Percentiles rank a stretch among this genome's conserved stretches.
Evolutionary conservation across 1,284 basidiomycete genomes (phyloP).

Genomic region (Irpex sp.): DNA sequence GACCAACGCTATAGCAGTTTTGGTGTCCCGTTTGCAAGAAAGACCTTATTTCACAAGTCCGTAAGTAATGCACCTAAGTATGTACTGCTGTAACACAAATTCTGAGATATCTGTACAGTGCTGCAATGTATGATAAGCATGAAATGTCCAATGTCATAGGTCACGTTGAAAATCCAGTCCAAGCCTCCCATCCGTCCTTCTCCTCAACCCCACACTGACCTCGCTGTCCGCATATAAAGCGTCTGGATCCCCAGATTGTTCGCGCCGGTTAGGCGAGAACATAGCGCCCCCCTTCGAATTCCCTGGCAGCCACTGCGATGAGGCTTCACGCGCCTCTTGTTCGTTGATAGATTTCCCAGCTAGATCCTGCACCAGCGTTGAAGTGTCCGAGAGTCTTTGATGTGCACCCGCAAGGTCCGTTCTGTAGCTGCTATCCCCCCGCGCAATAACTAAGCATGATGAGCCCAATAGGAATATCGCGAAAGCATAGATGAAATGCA

Average conservation of each 20-base stretch:
- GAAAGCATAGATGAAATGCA: background rate
- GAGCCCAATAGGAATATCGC: background rate
- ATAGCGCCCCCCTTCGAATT: background rate
- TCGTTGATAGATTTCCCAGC: background rate
- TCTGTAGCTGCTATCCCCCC: background rate
- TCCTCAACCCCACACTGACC: background rate
- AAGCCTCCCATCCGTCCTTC: background rate
- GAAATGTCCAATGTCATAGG: background rate
- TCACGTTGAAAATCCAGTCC: background rate
- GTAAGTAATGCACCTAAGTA: too few relatives aligned
- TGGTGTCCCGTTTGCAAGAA: too few relatives aligned
- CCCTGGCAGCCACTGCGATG: background rate
- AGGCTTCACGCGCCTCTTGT: background rate
- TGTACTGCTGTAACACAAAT: too few relatives aligned
- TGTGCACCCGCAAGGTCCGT: background rate
- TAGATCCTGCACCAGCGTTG: background rate
- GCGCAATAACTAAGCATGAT: background rate
- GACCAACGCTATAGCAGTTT: too few relatives aligned
- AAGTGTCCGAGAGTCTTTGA: background rate
- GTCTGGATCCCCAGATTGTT: background rate
- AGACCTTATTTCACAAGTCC: too few relatives aligned
- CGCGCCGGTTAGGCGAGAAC: background rate
- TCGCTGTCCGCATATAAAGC: background rate
- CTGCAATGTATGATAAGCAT: background rate
- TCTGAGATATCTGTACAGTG: too few relatives aligned